Base-by-base conservation (phyloP, 1,284 basidiomycete species). In the Puccinia horiana region DNA sequence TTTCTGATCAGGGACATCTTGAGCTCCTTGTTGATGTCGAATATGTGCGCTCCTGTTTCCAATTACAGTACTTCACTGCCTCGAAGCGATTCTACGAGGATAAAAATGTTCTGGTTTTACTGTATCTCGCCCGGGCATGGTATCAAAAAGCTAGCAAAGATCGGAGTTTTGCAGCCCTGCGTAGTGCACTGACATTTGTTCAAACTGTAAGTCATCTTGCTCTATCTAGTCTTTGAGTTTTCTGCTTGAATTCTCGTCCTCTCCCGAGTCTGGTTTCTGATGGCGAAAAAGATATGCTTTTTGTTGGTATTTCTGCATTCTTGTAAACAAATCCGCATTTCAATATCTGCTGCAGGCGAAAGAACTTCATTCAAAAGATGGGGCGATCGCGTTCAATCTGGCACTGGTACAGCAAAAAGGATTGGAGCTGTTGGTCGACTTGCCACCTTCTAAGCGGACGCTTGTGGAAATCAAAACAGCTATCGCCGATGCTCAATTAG, bases 361-460 rank as follows among this genome's bases (percentile, higher is more conserved):
- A 37, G 92, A 93, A 85, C 87, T 94, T 29, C 91, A 92, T 84
- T 94, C 94, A 0, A 90, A 89, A 82, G 95, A 98, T 88, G 94
- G 95, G 85, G 93, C 93, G 6, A 92, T 93, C 76, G 84, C 93
- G 61, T 98, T 96, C 88, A 98, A 98, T 87, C 93, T 97, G 85
- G 95, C 95, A 78, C 95, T 97, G 92, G 94, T 98, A 52, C 92
- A 95, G 87, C 95, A 98, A 87, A 96, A 96, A 87, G 92, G 93
- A 0, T 93, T 94, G 0, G 94, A 97, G 86, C 90, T 97, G 88
- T 88, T 97, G 72, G 91, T 95, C 83, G 89, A 91, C 0, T 88
- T 95, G 29, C 89, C 90, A 1, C 90, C 92, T 0, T 89, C 91
- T 20, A 94, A 94, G 86, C 91, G 96, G 26, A 91, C 92, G 0